Evolutionary conservation across 495 filamentous ascomycete genomes (phyloP), one percentile per base, ranked within the genome.

Genomic region (Penicillium flavigenum): DNA sequence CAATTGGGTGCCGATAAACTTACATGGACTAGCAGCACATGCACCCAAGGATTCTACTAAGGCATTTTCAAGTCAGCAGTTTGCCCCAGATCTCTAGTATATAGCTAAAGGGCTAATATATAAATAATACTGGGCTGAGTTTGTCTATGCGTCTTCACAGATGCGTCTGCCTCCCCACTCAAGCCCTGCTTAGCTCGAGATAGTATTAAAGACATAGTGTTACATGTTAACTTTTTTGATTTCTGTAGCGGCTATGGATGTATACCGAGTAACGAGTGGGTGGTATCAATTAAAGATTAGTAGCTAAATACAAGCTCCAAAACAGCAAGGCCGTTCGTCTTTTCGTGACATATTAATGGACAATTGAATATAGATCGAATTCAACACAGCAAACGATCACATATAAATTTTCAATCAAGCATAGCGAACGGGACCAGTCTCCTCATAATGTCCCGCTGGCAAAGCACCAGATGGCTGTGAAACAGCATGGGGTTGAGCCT

Each of bases 371-470:
- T 52, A 46, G 16, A 17, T n/a, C 10, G 7, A 46, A 22, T n/a
- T 12, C 3, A 29, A n/a, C 24, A 16, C n/a, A 19, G 7, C 12
- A n/a, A 41, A 43, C 14, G 20, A 43, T 42, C 26, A 26, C 5
- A 20, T 19, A 14, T 12, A 5, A 26, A 49, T 20, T 24, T 22
- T 5, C 20, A 32, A 11, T 39, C 24, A 43, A 39, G 6, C 10
- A 47, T 52, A 54, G 12, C 16, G 55, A 46, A 56, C 55, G 12
- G 48, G 59, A 20, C 47, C 51, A 59, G 39, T 22, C 38, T 49
- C 51, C 20, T 36, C 48, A 36, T 47, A 51, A 20, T 39, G 19
- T 1, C 19, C 14, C 17, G 2, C 39, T 3, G 41, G 11, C 38
- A 54, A 11, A 14, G 31, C 51, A 6, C 60, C 60, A 27, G 55